Evolutionary conservation across 2,329 filamentous ascomycete genomes (phyloP), one percentile per base, ranked within the genome.

Genomic region (Ophiostoma triangulosporum): DNA sequence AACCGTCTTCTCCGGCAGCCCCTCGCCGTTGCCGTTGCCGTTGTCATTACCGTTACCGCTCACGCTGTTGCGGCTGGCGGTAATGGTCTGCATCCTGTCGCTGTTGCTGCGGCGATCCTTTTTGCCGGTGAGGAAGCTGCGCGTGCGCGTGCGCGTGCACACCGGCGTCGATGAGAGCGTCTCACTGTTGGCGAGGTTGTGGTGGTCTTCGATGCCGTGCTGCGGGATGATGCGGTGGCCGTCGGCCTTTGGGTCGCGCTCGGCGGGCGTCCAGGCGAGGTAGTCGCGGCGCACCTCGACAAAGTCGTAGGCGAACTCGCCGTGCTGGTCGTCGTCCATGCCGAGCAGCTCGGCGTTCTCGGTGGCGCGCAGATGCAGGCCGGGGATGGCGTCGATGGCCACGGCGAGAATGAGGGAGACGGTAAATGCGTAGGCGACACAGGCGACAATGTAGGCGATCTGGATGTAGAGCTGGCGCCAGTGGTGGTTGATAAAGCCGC

Each of bases 271-370:
- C 87, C 87, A 93, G 56, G 87, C 87, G 36, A 93, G 79, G 74
- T 90, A 93, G 69, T 93, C 87, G 63, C 87, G 81, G 64, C 87
- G 84, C 56, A 91, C 86, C 75, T 93, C 87, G 60, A 93, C 87
- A 67, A 91, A 93, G 67, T 93, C 87, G 73, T 91, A 91, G 12
- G 86, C 87, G 65, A 91, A 93, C 69, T 93, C 87, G 68, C 87
- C 87, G 61, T 91, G 85, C 71, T 93, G 87, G 69, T 91, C 86
- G 65, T 91, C 87, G 64, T 93, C 87, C 85, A 91, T 90, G 60
- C 87, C 87, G 54, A 91, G 79, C 12, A 91, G 79, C 69, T 93
- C 87, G 24, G 87, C 87, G 68, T 90, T 84, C 63, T 89, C 85
- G 26, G 79, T 84, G 8, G 86, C 86, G 55, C 87, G 85, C 46